These are phyloP conservation scores for Tricholoma sp. DNA, from an alignment of 768 basidiomycete genomes.

Conservation along the genomic window DNA sequence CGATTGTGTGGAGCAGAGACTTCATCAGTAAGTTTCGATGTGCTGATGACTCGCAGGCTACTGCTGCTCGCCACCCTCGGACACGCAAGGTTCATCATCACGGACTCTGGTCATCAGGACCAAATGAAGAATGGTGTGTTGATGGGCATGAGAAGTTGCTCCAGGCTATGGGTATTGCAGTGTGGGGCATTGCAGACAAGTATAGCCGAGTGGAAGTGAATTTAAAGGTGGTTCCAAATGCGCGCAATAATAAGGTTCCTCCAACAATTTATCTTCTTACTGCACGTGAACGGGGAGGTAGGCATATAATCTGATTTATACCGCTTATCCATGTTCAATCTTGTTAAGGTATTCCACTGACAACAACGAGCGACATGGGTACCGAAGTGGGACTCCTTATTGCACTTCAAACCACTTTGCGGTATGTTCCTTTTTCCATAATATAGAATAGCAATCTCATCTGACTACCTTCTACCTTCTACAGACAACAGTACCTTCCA, in stretches of 20 bases:
- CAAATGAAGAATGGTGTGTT: slow-evolving; percentile 26
- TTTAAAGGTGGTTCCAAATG: too few species aligned
- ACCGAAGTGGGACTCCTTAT: slow-evolving; percentile 18
- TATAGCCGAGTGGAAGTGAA: slow-evolving; percentile 18
- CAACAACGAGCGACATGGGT: slow-evolving; percentile 17
- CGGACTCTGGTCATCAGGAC: slow-evolving; percentile 19
- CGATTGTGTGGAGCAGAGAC: background rate
- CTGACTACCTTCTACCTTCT: background rate
- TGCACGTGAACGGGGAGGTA: too few species aligned
- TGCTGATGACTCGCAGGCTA: background rate
- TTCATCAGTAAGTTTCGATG: background rate
- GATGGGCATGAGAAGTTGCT: slow-evolving; percentile 26
- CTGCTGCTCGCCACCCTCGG: slow-evolving; percentile 4
- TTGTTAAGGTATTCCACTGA: slow-evolving; percentile 18
- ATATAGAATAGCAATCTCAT: background rate
- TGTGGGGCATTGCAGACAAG: slow-evolving; percentile 23
- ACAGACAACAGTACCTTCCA: slow-evolving; percentile 14
- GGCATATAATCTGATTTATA: background rate
- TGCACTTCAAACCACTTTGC: slow-evolving; percentile 15
- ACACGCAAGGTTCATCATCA: slow-evolving; percentile 18
- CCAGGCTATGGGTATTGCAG: slow-evolving; percentile 18
- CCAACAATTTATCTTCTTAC: too few species aligned
- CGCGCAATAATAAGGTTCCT: too few species aligned
- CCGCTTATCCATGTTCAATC: background rate
- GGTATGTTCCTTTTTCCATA: slow-evolving; percentile 9